Base-by-base conservation (phyloP, 768 basidiomycete genomes). In the Sarcomyxa edulis region DNA sequence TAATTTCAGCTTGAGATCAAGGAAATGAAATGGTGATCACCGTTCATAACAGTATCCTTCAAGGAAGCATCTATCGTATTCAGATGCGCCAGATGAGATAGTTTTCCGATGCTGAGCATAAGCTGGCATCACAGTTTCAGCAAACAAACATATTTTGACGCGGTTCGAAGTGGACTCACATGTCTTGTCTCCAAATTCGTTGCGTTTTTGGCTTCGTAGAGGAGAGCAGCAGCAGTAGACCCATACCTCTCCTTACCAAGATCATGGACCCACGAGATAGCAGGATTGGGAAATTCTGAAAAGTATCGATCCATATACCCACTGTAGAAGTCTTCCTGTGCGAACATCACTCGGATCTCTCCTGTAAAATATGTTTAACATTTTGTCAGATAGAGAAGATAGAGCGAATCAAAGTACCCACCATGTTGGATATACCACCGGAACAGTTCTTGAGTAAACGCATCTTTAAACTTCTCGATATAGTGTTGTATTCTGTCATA, bases 381-480 rank as follows among this genome's bases (percentile, higher is more conserved):
- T 21, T 32, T n/a, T 20, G 33, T 48, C 9, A 43, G 28, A 27
- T 10, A 39, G 14, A 19, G 20, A 38, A 27, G 23, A 25, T 4
- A 9, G 4, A 16, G 19, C 18, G 12, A 15, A 9, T 9, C 9
- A 16, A 22, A 26, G 10, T 14, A 55, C 73, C 30, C 40, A 86
- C 90, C 88, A 47, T 93, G 82, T 48, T 91, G 86, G 35, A 95
- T 85, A 56, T 90, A 95, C 87, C 87, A 96, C 51, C 79, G 76
- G 53, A 88, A 94, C n/a, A 96, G 69, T 51, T 90, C 83, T n/a
- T 72, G 78, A 0, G 92, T 84, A 47, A 97, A 98, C 9, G 77
- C 78, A 23, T 90, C 81, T 35, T 82, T 77, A 61, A 84, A 95
- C 50, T 69, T 72, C 31, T 84, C 72, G 41, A 93, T 76, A 58